Conservation (phyloP, 2,329 filamentous ascomycete genomes). For the Alternaria gaisen region DNA sequence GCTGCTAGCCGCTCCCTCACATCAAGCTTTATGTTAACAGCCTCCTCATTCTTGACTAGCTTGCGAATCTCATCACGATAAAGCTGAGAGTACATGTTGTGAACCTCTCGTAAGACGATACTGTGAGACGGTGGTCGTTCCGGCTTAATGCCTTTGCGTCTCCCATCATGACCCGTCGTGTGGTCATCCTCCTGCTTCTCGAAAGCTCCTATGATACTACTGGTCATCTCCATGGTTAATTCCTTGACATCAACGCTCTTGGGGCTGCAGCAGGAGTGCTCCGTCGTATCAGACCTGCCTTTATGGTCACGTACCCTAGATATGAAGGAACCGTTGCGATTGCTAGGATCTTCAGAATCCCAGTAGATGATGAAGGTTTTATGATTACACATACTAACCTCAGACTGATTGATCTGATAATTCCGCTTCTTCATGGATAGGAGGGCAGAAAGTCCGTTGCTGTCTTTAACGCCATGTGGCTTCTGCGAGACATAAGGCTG, state of each 20-base stretch:
- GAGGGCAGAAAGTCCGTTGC: neutral
- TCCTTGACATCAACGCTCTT: neutral
- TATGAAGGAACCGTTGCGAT: slow-evolving; percentile 12
- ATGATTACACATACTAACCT: slow-evolving; percentile 11
- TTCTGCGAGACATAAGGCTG: neutral
- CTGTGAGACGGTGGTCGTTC: neutral
- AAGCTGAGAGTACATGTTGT: slow-evolving; percentile 9
- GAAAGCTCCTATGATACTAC: slow-evolving; percentile 4
- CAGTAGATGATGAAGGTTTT: slow-evolving; percentile 11
- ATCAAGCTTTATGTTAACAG: neutral
- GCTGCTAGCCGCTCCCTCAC: neutral
- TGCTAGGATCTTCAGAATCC: slow-evolving; percentile 11
- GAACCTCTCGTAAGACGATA: slow-evolving; percentile 6
- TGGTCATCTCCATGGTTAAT: neutral
- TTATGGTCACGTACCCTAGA: neutral
- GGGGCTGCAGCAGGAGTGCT: neutral
- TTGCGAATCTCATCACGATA: neutral
- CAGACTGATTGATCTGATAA: neutral
- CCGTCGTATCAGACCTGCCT: neutral
- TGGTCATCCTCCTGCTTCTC: neutral
- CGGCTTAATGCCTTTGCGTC: neutral
- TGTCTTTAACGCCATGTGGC: neutral
- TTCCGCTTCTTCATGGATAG: neutral
- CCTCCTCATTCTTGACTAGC: slow-evolving; percentile 3
- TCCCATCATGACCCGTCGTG: neutral